Evolutionary conservation across 352 stramenopile genomes (phyloP).

Genomic region (Globisporangium nunn): DNA sequence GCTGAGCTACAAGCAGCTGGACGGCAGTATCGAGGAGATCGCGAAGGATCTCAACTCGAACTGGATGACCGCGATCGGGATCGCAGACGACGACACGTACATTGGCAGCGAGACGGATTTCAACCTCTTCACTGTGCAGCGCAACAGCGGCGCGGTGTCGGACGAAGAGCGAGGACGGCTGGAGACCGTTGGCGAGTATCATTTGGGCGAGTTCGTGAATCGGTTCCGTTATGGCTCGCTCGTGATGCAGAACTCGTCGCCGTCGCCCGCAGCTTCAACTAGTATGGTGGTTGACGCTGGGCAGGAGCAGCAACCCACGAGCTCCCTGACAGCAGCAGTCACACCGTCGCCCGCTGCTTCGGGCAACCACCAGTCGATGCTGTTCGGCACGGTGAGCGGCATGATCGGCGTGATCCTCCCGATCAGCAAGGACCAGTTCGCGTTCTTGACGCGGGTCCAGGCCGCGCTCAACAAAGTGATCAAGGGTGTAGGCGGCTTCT

Average conservation of each 20-base stretch:
- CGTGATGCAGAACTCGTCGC: constrained; percentile 87
- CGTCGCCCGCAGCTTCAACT: constrained; percentile 1
- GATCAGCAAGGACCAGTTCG: constrained; percentile 88
- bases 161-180: constrained; percentile 91
- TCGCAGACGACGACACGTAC: constrained; percentile 93
- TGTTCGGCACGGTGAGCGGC: constrained; percentile 95
- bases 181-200: constrained; percentile 91
- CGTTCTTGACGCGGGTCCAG: constrained; percentile 89
- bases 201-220: constrained; percentile 96
- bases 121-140: constrained; percentile 93
- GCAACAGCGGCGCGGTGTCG: constrained; percentile 88
- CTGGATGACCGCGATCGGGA: constrained; percentile 93
- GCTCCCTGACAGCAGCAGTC: neutral
- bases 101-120: constrained; percentile 93
- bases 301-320: constrained; percentile 2
- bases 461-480: constrained; percentile 85
- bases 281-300: constrained; percentile 54
- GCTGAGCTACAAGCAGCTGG: constrained; percentile 91
- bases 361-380: constrained; percentile 44
- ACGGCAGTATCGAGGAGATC: constrained; percentile 92
- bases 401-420: constrained; percentile 92
- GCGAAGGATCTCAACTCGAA: constrained; percentile 95
- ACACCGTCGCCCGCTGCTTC: neutral
- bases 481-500: constrained; percentile 89
- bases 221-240: constrained; percentile 93